These are phyloP conservation scores for Medakamo hakoo DNA, from an alignment of 139 green algal species.

Conservation along the genomic window DNA sequence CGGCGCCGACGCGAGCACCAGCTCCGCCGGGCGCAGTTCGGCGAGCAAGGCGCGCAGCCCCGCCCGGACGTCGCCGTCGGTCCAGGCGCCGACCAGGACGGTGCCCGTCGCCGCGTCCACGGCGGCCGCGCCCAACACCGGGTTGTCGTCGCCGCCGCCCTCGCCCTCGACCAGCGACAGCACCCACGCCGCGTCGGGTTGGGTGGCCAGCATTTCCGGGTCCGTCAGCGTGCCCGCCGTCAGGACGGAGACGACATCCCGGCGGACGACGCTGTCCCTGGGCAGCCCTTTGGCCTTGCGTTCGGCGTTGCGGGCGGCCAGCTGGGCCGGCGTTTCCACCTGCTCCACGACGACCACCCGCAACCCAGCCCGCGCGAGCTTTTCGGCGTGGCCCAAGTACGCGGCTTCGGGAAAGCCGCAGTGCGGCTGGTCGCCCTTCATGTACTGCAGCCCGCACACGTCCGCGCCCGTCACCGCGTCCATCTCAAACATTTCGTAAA, in stretches of 20 bases:
- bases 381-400: conserved; percentile 68
- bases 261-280: conserved; percentile 50
- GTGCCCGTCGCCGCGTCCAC: conserved; percentile 55
- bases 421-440: conserved; percentile 96
- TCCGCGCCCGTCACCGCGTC: conserved; percentile 81
- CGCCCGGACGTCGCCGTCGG: conserved; percentile 53
- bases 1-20: conserved; percentile 40
- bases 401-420: conserved; percentile 78
- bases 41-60: conserved; percentile 53
- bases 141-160: not conserved
- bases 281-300: conserved; percentile 23
- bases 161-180: conserved; percentile 22
- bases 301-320: conserved; percentile 64
- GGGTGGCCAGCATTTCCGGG: conserved; percentile 59
- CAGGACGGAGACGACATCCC: conserved; percentile 74
- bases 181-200: conserved; percentile 45
- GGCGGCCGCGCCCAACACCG: conserved; percentile 40
- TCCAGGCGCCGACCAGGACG: conserved; percentile 48
- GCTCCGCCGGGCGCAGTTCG: conserved; percentile 57
- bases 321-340: conserved; percentile 84
- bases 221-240: conserved; percentile 78
- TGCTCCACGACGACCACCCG: conserved; percentile 93
- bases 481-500: conserved; percentile 99
- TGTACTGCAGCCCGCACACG: conserved; percentile 78
- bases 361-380: conserved; percentile 65